Percentiles rank a stretch among this genome's conserved stretches.
Conservation (phyloP, 257 asterid genomes). For the Solanum dulcamara region DNA sequence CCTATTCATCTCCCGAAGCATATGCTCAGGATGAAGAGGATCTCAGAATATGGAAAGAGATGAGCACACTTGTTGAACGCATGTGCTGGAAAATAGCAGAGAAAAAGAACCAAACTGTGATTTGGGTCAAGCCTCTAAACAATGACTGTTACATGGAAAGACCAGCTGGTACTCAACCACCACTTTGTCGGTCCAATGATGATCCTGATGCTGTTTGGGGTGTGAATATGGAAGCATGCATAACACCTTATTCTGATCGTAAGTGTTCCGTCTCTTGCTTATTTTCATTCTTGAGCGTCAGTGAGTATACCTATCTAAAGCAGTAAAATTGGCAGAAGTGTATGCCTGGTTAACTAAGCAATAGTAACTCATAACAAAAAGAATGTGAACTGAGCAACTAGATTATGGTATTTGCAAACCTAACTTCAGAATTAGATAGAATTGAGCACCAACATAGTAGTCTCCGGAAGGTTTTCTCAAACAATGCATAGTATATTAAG, state of each 20-base stretch:
- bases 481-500: not conserved
- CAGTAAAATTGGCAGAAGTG: not conserved
- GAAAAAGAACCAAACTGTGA: constrained; percentile 75
- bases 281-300: not conserved
- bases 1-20: constrained; percentile 93
- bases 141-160: constrained; percentile 69
- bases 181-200: constrained; percentile 76
- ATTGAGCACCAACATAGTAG: not conserved
- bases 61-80: constrained; percentile 81
- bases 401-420: not conserved
- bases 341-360: not conserved
- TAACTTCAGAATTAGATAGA: not conserved
- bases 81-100: constrained; percentile 94
- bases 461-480: not conserved
- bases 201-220: constrained; percentile 94
- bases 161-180: constrained; percentile 74
- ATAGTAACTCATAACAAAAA: not conserved
- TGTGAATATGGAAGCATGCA: constrained; percentile 81
- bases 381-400: not conserved
- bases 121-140: constrained; percentile 87
- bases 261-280: constrained; percentile 22
- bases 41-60: constrained; percentile 70
- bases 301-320: not conserved
- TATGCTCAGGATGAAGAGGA: constrained; percentile 95
- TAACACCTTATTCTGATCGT: constrained; percentile 87